Evolutionary conservation across 106 monocot genomes (phyloP).

Genomic region (Dactylorhiza incarnata): DNA sequence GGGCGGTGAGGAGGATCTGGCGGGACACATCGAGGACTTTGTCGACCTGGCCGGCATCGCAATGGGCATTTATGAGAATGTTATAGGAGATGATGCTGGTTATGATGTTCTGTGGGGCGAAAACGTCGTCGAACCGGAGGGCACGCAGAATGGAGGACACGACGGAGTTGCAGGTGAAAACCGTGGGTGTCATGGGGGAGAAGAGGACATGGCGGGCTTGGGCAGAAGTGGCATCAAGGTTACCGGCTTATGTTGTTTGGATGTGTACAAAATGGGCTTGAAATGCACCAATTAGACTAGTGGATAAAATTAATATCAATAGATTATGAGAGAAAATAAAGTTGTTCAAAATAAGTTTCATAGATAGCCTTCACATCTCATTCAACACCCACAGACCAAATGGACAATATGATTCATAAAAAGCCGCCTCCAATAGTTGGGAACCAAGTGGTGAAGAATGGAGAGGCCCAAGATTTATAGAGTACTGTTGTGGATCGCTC

Average conservation of each 20-base stretch:
- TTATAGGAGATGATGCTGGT: slow-evolving; percentile 91
- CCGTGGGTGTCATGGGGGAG: slow-evolving; percentile 56
- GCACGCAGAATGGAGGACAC: slow-evolving; percentile 55
- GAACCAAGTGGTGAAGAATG: no score
- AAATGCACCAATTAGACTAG: no score
- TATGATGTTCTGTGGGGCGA: slow-evolving; percentile 60
- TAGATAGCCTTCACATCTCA: no score
- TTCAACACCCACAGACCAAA: no score
- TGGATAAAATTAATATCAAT: no score
- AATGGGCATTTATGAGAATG: slow-evolving; percentile 66
- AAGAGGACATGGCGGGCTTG: slow-evolving; percentile 63
- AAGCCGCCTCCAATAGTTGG: no score
- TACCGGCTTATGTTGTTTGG: slow-evolving; percentile 16
- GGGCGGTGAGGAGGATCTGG: slow-evolving; percentile 53
- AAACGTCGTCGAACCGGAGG: slow-evolving; percentile 57
- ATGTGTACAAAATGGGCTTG: no score
- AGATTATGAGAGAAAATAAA: no score
- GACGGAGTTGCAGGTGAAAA: slow-evolving; percentile 89
- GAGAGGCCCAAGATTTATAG: no score
- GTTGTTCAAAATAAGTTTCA: no score
- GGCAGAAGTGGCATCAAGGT: slow-evolving; percentile 57
- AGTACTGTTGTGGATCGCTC: no score
- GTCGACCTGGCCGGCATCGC: slow-evolving; percentile 41
- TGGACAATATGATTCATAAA: no score
- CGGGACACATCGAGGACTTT: slow-evolving; percentile 47